A percentile compares a stretch with the other conserved stretches of the same genome.
phyloP scores from a whole-genome alignment of 805 yeast species.

The Metschnikowia colocasiae region DNA sequence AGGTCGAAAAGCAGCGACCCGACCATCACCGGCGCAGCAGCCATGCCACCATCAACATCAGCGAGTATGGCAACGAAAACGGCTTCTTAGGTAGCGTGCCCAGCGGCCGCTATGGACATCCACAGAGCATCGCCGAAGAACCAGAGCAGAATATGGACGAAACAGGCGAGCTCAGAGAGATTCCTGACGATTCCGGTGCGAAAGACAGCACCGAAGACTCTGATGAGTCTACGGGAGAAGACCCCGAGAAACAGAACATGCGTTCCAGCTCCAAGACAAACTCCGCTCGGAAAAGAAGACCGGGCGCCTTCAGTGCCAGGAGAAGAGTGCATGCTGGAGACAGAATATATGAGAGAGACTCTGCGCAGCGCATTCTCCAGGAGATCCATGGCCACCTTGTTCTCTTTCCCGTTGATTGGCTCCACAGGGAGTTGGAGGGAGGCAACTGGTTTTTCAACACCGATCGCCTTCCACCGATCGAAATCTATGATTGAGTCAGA shows the following conservation, averaged over 20 bases:
- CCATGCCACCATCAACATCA: conserved; percentile 27
- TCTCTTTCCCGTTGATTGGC: conserved; percentile 90
- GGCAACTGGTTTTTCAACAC: conserved; percentile 95
- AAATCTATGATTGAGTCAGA: conserved; percentile 66
- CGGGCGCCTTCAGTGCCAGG: conserved; percentile 35
- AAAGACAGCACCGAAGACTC: neutral
- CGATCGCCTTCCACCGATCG: conserved; percentile 92
- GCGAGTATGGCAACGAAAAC: conserved; percentile 26
- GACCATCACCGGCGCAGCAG: conserved; percentile 15
- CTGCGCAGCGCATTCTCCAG: conserved; percentile 69
- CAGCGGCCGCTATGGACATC: conserved; percentile 20
- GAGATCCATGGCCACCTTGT: conserved; percentile 86
- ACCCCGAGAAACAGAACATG: neutral
- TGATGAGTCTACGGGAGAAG: neutral
- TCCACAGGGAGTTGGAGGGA: conserved; percentile 76
- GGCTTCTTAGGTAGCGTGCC: conserved; percentile 31
- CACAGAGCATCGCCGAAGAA: conserved; percentile 10
- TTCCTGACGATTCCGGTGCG: neutral
- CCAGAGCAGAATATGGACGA: neutral
- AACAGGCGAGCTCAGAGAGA: neutral
- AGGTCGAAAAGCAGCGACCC: neutral
- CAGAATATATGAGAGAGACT: conserved; percentile 62
- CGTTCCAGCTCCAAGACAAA: neutral
- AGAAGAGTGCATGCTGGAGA: conserved; percentile 38
- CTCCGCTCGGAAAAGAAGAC: conserved; percentile 26